phyloP scores from a whole-genome alignment of 2,329 filamentous ascomycete species.

The Conoideocrella luteorostrata region DNA sequence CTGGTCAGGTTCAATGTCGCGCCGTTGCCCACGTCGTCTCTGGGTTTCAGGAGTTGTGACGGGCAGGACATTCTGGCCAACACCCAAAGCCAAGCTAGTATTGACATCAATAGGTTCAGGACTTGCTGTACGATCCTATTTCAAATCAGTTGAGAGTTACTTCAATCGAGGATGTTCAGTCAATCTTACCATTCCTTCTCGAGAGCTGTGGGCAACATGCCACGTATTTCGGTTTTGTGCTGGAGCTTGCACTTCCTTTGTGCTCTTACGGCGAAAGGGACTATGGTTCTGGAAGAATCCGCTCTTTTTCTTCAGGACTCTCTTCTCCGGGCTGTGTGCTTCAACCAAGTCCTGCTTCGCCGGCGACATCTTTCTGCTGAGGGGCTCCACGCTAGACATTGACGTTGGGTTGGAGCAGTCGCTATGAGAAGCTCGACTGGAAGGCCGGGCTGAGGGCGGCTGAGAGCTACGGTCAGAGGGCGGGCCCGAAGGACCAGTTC shows the following conservation, averaged over 20 bases:
- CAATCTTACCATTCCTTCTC: slow-evolving; percentile 7
- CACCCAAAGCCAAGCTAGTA: slow-evolving; percentile 85
- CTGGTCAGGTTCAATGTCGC: slow-evolving; percentile 47
- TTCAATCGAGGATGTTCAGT: neutral
- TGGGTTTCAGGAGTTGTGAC: slow-evolving; percentile 72
- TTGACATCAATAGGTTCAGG: slow-evolving; percentile 87
- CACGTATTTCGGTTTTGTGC: slow-evolving; percentile 52
- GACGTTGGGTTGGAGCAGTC: slow-evolving; percentile 87
- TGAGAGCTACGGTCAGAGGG: slow-evolving; percentile 46
- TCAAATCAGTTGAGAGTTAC: neutral
- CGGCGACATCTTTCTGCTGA: slow-evolving; percentile 68
- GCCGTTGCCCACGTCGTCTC: slow-evolving; percentile 20
- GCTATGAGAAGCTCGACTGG: slow-evolving; percentile 82
- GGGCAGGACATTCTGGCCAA: slow-evolving; percentile 93
- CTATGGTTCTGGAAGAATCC: slow-evolving; percentile 91
- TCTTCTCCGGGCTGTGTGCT: slow-evolving; percentile 53
- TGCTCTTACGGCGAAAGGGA: slow-evolving; percentile 89
- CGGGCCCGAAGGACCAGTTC: slow-evolving; percentile 61
- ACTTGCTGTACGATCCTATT: slow-evolving; percentile 47
- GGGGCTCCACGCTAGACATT: slow-evolving; percentile 76
- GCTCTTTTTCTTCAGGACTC: slow-evolving; percentile 64
- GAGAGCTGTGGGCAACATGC: slow-evolving; percentile 34
- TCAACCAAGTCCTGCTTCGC: slow-evolving; percentile 54
- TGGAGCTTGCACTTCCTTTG: slow-evolving; percentile 53
- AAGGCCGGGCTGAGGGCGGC: slow-evolving; percentile 60